Conservation (phyloP, 2,329 filamentous ascomycete species). For the Venturia carpophila region DNA sequence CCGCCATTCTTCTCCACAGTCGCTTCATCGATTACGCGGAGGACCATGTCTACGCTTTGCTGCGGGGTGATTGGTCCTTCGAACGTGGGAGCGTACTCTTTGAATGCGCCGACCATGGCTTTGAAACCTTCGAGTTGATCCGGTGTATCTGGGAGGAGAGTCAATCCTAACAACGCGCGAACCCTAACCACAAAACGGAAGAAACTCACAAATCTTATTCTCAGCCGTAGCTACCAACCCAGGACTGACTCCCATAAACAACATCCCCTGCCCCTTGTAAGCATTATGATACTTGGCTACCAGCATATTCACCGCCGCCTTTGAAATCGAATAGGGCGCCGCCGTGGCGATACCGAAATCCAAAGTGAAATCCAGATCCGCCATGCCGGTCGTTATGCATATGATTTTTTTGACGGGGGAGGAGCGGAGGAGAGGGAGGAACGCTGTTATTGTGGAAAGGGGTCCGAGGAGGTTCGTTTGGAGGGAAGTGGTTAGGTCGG, state of each 20-base stretch:
- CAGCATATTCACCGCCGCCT: slow-evolving; percentile 25
- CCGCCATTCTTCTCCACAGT: slow-evolving; percentile 44
- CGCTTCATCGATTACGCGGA: slow-evolving; percentile 30
- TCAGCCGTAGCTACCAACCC: slow-evolving; percentile 26
- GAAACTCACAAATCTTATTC: slow-evolving; percentile 18
- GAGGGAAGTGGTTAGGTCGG: no score
- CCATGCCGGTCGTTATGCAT: slow-evolving; percentile 25
- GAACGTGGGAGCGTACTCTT: slow-evolving; percentile 6
- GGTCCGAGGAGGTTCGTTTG: slow-evolving; percentile 26
- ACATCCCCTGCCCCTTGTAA: slow-evolving; percentile 23
- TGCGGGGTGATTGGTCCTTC: slow-evolving; percentile 22
- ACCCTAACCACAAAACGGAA: no score
- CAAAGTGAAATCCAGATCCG: slow-evolving; percentile 26
- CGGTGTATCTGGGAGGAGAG: neutral
- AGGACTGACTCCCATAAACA: slow-evolving; percentile 25
- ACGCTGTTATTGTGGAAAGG: slow-evolving; percentile 24
- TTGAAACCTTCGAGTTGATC: slow-evolving; percentile 5
- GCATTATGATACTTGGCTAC: slow-evolving; percentile 25
- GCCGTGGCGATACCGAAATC: slow-evolving; percentile 21
- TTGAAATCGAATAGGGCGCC: slow-evolving; percentile 24
- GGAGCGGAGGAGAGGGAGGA: slow-evolving; percentile 25
- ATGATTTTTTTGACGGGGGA: slow-evolving; percentile 25
- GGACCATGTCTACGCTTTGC: slow-evolving; percentile 27
- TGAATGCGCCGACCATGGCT: slow-evolving; percentile 9
- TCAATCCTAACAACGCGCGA: no score